These are phyloP conservation scores for Rhodotorula mucilaginosa DNA, from an alignment of 1,284 basidiomycete species.

Conservation along the genomic window DNA sequence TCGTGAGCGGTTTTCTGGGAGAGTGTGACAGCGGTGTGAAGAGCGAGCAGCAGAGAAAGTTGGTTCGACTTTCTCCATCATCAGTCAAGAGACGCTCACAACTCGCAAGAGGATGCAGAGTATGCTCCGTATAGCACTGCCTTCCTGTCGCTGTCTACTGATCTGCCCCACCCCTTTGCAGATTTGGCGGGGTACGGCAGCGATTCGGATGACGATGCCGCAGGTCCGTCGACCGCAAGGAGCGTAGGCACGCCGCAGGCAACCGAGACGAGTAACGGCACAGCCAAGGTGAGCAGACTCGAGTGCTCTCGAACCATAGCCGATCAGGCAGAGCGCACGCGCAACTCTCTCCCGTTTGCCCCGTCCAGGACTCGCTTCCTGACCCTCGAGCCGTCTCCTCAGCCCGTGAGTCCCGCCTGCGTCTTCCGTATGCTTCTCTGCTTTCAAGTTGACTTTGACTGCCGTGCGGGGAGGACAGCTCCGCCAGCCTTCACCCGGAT, in stretches of 20 bases:
- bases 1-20: too few species aligned
- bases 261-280: not conserved
- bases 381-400: slow-evolving; percentile 6
- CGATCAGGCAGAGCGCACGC: not conserved
- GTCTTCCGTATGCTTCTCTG: too few species aligned
- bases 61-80: too few species aligned
- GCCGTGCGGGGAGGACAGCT: not conserved
- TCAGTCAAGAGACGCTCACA: too few species aligned
- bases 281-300: slow-evolving; percentile 1
- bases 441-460: not conserved
- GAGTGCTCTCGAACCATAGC: not conserved
- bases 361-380: slow-evolving; percentile 4
- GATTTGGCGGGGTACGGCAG: slow-evolving; percentile 10
- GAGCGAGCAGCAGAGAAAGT: too few species aligned
- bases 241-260: not conserved
- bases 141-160: too few species aligned
- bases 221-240: not conserved
- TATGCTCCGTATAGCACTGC: too few species aligned
- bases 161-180: not conserved
- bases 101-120: too few species aligned
- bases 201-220: slow-evolving; percentile 9
- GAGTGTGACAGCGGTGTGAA: too few species aligned
- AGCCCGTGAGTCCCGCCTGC: slow-evolving; percentile 6
- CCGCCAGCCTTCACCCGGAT: slow-evolving; percentile 4
- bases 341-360: slow-evolving; percentile 6